A percentile compares a stretch with the other conserved stretches of the same genome.
Evolutionary conservation across 352 stramenopile genomes (phyloP).

Genomic region (Globisporangium alternatum): DNA sequence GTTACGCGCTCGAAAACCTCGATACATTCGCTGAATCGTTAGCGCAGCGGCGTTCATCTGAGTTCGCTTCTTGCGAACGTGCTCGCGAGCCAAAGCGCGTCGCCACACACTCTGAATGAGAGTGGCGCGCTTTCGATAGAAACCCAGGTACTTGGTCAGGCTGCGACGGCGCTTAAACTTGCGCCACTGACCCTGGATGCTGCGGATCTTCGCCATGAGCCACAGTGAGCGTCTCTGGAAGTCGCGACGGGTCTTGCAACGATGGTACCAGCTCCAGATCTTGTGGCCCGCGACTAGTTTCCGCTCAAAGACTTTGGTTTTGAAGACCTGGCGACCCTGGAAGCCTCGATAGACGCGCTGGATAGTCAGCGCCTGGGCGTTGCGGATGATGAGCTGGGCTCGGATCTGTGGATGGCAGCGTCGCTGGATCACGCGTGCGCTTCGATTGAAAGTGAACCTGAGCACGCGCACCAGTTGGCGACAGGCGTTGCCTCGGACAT

Average conservation of each 20-base stretch:
- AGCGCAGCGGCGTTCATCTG: slow-evolving; percentile 31
- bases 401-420: slow-evolving; percentile 32
- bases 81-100: slow-evolving; percentile 30
- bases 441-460: slow-evolving; percentile 23
- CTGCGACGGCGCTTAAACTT: slow-evolving; percentile 32
- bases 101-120: slow-evolving; percentile 52
- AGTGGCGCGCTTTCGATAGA: slow-evolving; percentile 29
- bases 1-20: slow-evolving; percentile 29
- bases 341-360: slow-evolving; percentile 53
- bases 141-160: slow-evolving; percentile 35
- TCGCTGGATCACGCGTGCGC: slow-evolving; percentile 44
- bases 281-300: slow-evolving; percentile 15
- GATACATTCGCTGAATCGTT: slow-evolving; percentile 42
- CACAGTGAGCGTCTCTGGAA: slow-evolving; percentile 32
- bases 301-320: slow-evolving; percentile 22
- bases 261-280: slow-evolving; percentile 58
- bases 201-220: slow-evolving; percentile 47
- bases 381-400: slow-evolving; percentile 24
- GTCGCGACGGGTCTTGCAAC: slow-evolving; percentile 33
- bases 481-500: slow-evolving; percentile 36
- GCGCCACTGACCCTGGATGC: slow-evolving; percentile 61
- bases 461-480: slow-evolving; percentile 29
- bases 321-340: slow-evolving; percentile 20
- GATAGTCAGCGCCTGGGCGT: slow-evolving; percentile 33
- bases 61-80: slow-evolving; percentile 25